These are phyloP conservation scores for Lithospermum erythrorhizon DNA, from an alignment of 257 asterid genomes.

Conservation along the genomic window DNA sequence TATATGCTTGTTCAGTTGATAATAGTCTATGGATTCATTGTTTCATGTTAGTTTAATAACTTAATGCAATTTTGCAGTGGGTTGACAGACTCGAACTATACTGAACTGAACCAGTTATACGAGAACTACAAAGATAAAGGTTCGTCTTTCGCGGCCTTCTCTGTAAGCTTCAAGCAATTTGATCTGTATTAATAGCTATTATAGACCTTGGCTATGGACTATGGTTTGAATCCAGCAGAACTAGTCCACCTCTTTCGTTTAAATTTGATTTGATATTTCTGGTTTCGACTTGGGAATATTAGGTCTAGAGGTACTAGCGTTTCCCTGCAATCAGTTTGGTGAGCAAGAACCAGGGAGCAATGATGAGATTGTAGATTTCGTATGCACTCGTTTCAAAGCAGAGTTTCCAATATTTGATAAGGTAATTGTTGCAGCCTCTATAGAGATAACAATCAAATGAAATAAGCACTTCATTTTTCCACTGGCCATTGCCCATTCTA, in stretches of 20 bases:
- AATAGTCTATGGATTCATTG: not conserved
- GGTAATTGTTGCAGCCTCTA: slow-evolving; percentile 17
- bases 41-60: no score
- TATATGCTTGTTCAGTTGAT: not conserved
- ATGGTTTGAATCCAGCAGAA: not conserved
- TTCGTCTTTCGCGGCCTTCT: not conserved
- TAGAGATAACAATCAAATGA: not conserved
- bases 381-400: slow-evolving; percentile 64
- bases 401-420: slow-evolving; percentile 64
- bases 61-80: not conserved
- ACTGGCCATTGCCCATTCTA: not conserved
- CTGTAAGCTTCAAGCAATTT: not conserved
- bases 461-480: not conserved
- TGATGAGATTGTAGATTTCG: slow-evolving; percentile 56
- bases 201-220: no score
- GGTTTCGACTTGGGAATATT: not conserved
- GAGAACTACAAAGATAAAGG: not conserved
- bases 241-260: not conserved
- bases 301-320: slow-evolving; percentile 82
- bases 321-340: slow-evolving; percentile 91
- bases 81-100: not conserved
- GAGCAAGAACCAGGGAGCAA: slow-evolving; percentile 78
- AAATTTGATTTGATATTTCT: not conserved
- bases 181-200: not conserved
- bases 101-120: not conserved